A percentile compares a stretch with the other conserved stretches of the same genome.
These are phyloP conservation scores for Ballota nigra DNA, from an alignment of 257 asterid genomes.

Conservation along the genomic window DNA sequence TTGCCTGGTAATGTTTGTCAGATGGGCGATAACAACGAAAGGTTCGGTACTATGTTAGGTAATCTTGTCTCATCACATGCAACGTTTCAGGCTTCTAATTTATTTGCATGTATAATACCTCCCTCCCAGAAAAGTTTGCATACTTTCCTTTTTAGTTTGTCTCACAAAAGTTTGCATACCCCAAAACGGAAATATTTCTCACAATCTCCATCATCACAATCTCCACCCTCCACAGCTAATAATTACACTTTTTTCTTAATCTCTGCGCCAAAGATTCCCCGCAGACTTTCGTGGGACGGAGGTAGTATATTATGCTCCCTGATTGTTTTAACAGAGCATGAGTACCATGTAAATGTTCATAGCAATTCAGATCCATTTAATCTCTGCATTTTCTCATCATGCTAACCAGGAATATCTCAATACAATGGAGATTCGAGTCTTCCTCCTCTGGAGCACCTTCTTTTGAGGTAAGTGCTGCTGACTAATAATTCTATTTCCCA, in stretches of 20 bases:
- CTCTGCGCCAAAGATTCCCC: too few species aligned
- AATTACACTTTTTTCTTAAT: too few species aligned
- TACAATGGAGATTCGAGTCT: constrained; percentile 28
- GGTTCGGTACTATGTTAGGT: constrained; percentile 35
- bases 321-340: constrained; percentile 11
- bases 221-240: too few species aligned
- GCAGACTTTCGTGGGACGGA: too few species aligned
- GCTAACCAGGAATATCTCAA: constrained; percentile 34
- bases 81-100: constrained; percentile 5
- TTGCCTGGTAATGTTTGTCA: constrained; percentile 30
- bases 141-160: too few species aligned
- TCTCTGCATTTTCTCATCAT: constrained; percentile 26
- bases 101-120: constrained; percentile 1
- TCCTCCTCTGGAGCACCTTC: constrained; percentile 34
- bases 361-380: constrained; percentile 24
- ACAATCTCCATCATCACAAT: too few species aligned
- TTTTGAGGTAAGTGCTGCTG: constrained; percentile 28
- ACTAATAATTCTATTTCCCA: constrained; percentile 16
- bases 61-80: constrained; percentile 19
- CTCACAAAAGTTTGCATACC: too few species aligned
- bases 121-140: too few species aligned
- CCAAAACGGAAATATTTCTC: too few species aligned
- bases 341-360: constrained; percentile 3
- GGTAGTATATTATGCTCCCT: neutral
- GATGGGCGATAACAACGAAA: constrained; percentile 22